A percentile compares a stretch with the other conserved stretches of the same genome.
phyloP scores from a whole-genome alignment of 2,329 filamentous ascomycete genomes.

The Colletotrichum sp. region DNA sequence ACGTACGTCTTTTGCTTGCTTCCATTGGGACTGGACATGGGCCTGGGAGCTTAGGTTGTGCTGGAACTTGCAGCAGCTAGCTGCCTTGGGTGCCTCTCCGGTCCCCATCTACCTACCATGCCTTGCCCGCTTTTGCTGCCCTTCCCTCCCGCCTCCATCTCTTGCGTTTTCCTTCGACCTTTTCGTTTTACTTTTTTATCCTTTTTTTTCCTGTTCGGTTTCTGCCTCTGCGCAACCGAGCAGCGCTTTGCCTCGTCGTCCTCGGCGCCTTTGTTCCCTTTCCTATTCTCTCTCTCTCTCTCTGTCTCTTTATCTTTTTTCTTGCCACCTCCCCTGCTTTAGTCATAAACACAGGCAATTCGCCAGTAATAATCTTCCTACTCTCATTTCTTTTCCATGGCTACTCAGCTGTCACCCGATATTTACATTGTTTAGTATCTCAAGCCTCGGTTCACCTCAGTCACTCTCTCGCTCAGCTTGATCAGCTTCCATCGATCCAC shows the following conservation, averaged over 20 bases:
- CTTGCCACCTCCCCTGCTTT: neutral
- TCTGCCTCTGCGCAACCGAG: neutral
- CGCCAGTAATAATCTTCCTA: neutral
- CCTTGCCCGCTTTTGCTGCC: conserved; percentile 17
- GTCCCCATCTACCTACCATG: neutral
- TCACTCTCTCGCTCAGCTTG: neutral
- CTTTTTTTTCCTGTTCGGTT: conserved; percentile 4
- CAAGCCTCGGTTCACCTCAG: neutral
- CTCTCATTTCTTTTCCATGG: neutral
- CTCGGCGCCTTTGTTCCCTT: neutral
- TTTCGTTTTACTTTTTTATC: conserved; percentile 9
- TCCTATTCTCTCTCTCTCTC: neutral
- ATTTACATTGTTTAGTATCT: neutral
- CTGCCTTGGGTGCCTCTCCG: neutral
- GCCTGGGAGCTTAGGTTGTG: neutral
- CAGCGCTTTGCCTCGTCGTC: conserved; percentile 14
- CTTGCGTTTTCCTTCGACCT: neutral
- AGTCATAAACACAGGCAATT: neutral
- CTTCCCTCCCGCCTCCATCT: neutral
- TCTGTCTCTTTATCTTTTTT: conserved; percentile 1
- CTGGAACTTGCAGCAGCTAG: neutral
- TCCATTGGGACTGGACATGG: no score
- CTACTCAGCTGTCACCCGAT: neutral
- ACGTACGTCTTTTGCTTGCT: neutral
- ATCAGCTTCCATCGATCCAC: neutral